Evolutionary conservation across 2,329 filamentous ascomycete species (phyloP), one percentile per base, ranked within the genome.

Genomic region (Aspergillus sp.): DNA sequence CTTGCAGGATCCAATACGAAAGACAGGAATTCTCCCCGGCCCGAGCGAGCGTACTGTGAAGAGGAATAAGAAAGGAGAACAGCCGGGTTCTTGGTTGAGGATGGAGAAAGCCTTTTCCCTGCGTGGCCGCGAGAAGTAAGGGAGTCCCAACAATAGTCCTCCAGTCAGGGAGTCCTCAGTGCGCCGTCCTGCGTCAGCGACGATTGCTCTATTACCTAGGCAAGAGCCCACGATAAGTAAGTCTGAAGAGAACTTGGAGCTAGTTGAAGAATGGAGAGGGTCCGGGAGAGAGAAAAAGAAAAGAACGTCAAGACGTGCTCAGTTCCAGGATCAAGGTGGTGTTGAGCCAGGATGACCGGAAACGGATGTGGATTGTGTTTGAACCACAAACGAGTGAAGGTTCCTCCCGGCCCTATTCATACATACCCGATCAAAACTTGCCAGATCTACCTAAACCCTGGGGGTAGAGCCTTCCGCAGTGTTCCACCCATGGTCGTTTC

Each of bases 111-210:
- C 44, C 30, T 48, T 52, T 45, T 53, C 53, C 44, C 42, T 55
- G 51, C 26, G 41, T 42, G 22, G 39, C 44, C 43, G 38, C 17
- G 22, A 53, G 52, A 57, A 62, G 57, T 52, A 60, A 56, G 57
- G 57, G 60, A 60, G 53, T 43, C 53, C 52, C 48, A 45, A 52
- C 55, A 26, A 50, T 18, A 24, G 48, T 26, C 30, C 38, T 54
- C 56, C 56, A 52, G 45, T 55, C 39, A 30, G 26, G 17, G 24
- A 22, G 41, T 50, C 39, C 22, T 58, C 39, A 24, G 50, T 45
- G 34, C 43, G 42, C 51, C 53, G 56, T 58, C 43, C 45, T 56
- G 53, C 49, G 26, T 49, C 54, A 36, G 42, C 38, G 51, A 47
- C 20, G 43, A 36, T 42, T 42, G 38, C 42, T 36, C 41, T 48